Conservation (phyloP, 176 grass and related monocot genomes). For the Oryza meridionalis region DNA sequence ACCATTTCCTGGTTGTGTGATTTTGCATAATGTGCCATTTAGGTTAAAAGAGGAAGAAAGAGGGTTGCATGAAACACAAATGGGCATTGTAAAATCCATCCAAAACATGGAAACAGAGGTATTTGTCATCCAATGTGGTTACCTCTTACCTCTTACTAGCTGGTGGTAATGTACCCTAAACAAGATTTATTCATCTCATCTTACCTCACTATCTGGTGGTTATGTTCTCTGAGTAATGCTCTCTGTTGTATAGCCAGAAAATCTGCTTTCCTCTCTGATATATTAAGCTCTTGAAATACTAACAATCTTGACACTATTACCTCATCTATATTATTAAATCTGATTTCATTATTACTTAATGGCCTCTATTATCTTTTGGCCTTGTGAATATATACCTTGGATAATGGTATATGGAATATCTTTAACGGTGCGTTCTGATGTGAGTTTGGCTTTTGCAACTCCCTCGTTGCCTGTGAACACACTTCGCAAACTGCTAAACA, state of each 20-base stretch:
- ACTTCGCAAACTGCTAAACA: no score
- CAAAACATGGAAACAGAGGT: constrained; percentile 68
- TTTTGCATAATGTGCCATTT: constrained; percentile 24
- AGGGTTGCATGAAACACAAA: constrained; percentile 52
- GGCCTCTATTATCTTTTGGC: neutral
- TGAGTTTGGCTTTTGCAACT: no score
- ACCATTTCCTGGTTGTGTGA: constrained; percentile 36
- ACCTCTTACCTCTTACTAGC: neutral
- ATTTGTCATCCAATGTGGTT: neutral
- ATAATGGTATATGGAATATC: neutral
- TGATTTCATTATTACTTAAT: neutral
- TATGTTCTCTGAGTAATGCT: neutral
- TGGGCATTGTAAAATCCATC: constrained; percentile 47
- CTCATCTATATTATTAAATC: neutral
- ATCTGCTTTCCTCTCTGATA: constrained; percentile 6
- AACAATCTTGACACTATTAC: neutral
- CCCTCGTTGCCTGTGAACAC: no score
- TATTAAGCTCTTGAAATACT: neutral
- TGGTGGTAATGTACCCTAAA: neutral
- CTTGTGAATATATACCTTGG: constrained; percentile 6
- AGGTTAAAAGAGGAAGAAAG: constrained; percentile 77
- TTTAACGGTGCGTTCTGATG: no score
- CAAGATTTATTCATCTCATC: neutral
- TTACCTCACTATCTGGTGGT: neutral
- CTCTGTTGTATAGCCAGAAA: neutral